Percentiles rank a stretch among this genome's conserved stretches.
phyloP scores from a whole-genome alignment of 1,139 yeast species.

The Sugiyamaella pinicola region DNA sequence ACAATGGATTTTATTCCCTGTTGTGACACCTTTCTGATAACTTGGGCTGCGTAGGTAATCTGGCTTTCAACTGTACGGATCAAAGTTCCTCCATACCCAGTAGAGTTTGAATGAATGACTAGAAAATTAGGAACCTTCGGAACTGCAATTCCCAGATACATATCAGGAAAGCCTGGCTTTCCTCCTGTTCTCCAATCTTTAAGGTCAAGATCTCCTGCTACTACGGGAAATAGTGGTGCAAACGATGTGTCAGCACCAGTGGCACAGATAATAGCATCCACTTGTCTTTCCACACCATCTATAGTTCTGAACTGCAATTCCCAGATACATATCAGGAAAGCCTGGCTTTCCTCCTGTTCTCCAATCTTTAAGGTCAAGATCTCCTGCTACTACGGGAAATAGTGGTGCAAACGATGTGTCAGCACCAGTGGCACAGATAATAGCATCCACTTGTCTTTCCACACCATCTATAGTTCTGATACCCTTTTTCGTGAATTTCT shows the following conservation, averaged over 20 bases:
- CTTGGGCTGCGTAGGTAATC: conserved; percentile 29
- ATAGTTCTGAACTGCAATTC: conserved; percentile 31
- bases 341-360: conserved; percentile 20
- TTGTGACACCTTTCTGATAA: conserved; percentile 30
- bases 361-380: conserved; percentile 27
- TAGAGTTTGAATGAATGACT: conserved; percentile 28
- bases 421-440: conserved; percentile 35
- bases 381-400: conserved; percentile 32
- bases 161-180: conserved; percentile 23
- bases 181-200: conserved; percentile 20
- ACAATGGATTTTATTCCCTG: conserved; percentile 30
- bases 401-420: conserved; percentile 31
- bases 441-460: conserved; percentile 31
- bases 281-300: conserved; percentile 29
- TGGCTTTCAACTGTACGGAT: conserved; percentile 29
- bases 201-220: conserved; percentile 30
- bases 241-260: conserved; percentile 33
- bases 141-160: conserved; percentile 34
- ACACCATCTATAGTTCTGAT: conserved; percentile 30
- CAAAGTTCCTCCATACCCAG: conserved; percentile 32
- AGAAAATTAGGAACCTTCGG: conserved; percentile 36
- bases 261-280: conserved; percentile 34
- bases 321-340: conserved; percentile 29
- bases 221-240: conserved; percentile 32
- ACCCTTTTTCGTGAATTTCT: conserved; percentile 28